Base-by-base conservation (phyloP, 495 filamentous ascomycete species). In the Aspergillus ellipticus region DNA sequence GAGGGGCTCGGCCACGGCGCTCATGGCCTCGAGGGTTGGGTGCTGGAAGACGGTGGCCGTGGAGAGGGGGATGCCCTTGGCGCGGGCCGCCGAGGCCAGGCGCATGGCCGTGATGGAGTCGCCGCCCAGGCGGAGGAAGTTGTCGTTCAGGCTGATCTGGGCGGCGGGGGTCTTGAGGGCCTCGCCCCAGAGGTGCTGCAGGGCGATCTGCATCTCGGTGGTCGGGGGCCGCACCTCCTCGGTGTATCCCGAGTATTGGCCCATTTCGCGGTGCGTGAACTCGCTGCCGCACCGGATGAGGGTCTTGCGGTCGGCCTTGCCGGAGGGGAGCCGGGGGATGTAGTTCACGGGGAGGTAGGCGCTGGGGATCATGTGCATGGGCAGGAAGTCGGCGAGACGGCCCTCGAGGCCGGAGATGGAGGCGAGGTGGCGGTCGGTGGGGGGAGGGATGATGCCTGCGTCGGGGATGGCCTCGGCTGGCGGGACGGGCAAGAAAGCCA, bases 81-180 rank as follows among this genome's bases (percentile, higher is more conserved):
- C 33, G 4, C 65, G 62, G 31, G 60, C 62, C 6, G 63, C 65
- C 5, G 75, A 70, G 0, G 77, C 79, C 1, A 84, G 55, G 63
- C 75, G 76, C 74, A 84, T 83, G 6, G 82, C 80, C 10, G 65
- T 67, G 50, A 85, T 77, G n/a, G 81, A 83, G 59, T 84, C 82
- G 16, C 81, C 82, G 9, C 82, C 82, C 13, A 82, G 70, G 17
- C 66, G 66, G 62, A 84, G 76, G 64, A 85, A 84, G 33, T 53
- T 59, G 37, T 61, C 59, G 15, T 70, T 33, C 16, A 61, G 22
- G 1, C 60, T 49, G 48, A 72, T 61, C 3, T 51, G 22, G 4
- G 31, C 74, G 10, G 54, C 35, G 1, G 62, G 42, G 2, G 58
- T 35, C 2, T 47, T 53, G 2, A 69, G 59, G 0, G 63, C 57